Percentiles rank a stretch among this genome's conserved stretches.
Evolutionary conservation across 2,329 filamentous ascomycete species (phyloP).

Genomic region (Aspergillus tamarii): DNA sequence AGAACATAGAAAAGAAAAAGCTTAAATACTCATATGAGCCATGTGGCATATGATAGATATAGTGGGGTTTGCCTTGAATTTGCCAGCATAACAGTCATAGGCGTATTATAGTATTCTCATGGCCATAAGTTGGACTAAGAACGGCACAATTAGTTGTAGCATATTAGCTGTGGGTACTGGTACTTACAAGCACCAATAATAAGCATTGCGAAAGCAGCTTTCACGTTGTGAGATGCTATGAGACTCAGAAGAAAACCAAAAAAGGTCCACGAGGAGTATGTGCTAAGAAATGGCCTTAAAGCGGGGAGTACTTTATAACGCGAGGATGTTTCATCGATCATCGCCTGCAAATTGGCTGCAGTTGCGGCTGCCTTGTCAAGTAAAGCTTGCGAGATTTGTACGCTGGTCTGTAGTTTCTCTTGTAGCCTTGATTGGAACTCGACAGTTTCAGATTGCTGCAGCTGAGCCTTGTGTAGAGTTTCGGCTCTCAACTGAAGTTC

Average conservation of each 20-base stretch:
- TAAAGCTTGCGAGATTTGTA: constrained; percentile 35
- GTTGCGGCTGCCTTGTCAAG: constrained; percentile 32
- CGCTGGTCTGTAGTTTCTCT: constrained; percentile 29
- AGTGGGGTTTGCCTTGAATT: not conserved
- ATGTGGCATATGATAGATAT: not conserved
- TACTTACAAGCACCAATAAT: constrained; percentile 19
- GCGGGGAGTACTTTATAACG: constrained; percentile 26
- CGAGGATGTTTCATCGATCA: constrained; percentile 33
- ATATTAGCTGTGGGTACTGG: not conserved
- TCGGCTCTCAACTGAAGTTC: constrained; percentile 37
- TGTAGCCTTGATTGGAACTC: constrained; percentile 31
- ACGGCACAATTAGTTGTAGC: not conserved
- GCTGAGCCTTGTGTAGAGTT: constrained; percentile 37
- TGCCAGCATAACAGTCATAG: not conserved
- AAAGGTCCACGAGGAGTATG: constrained; percentile 28
- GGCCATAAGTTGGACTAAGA: not conserved
- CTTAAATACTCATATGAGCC: not conserved
- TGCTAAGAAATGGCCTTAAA: constrained; percentile 19
- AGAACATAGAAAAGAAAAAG: not conserved
- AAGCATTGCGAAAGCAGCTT: constrained; percentile 25
- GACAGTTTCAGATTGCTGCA: constrained; percentile 36
- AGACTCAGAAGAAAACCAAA: constrained; percentile 29
- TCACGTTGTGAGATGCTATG: constrained; percentile 29
- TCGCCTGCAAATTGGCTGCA: constrained; percentile 35
- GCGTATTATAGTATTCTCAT: constrained; percentile 1